Percentiles rank a stretch among this genome's conserved stretches.
phyloP scores from a whole-genome alignment of 306 rosid genomes.

The Acacia crassicarpa region DNA sequence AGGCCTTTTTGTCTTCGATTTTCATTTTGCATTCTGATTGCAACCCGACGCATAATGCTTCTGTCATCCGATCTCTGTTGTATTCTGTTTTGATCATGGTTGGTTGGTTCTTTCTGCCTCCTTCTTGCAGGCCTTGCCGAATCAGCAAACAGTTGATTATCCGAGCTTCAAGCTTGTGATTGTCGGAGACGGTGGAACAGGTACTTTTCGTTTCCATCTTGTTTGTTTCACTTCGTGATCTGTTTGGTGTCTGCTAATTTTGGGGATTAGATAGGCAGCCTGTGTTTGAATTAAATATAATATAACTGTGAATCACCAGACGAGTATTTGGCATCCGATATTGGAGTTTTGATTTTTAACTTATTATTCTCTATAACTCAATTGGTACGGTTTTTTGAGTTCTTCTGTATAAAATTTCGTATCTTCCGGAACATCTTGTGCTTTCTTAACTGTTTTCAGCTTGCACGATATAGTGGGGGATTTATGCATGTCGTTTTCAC shows the following conservation, averaged over 20 bases:
- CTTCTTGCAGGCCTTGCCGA: slow-evolving; percentile 47
- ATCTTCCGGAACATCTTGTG: not conserved
- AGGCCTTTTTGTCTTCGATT: not conserved
- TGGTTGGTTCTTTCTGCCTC: not conserved
- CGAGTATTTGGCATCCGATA: not conserved
- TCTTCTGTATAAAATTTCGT: not conserved
- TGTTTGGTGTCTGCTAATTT: not conserved
- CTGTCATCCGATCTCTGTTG: not conserved
- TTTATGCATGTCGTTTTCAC: not conserved
- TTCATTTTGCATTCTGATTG: not conserved
- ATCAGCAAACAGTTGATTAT: slow-evolving; percentile 63
- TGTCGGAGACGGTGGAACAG: slow-evolving; percentile 72
- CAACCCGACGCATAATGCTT: not conserved
- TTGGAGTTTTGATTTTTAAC: not conserved
- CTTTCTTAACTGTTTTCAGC: not conserved
- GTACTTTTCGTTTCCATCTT: slow-evolving; percentile 11
- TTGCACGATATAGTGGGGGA: not conserved
- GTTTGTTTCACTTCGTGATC: slow-evolving; percentile 13
- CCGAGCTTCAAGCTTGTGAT: slow-evolving; percentile 75
- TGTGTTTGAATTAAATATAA: not conserved
- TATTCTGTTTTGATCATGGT: not conserved
- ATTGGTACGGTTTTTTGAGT: not conserved
- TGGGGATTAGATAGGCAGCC: not conserved
- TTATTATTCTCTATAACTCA: not conserved
- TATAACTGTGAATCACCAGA: not conserved